Percentiles rank a stretch among this genome's conserved stretches.
Evolutionary conservation across 768 basidiomycete species (phyloP).

Genomic region (Hygrocybe punicea): DNA sequence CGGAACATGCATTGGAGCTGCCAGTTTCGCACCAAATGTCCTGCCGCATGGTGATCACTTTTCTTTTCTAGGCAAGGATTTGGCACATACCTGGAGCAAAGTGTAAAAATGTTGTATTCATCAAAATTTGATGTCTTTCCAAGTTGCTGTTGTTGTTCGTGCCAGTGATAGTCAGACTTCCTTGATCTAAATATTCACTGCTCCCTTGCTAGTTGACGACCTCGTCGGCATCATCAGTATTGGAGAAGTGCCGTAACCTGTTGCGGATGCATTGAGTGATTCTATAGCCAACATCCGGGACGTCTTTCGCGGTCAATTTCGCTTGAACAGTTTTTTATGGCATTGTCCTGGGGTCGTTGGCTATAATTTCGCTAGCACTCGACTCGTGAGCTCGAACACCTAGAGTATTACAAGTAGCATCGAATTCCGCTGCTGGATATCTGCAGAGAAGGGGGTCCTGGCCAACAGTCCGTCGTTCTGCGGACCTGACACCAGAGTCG

Average conservation of each 20-base stretch:
- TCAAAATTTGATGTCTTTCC: conserved; percentile 69
- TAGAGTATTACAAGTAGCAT: conserved; percentile 56
- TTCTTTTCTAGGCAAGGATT: conserved; percentile 10
- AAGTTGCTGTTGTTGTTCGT: conserved; percentile 30
- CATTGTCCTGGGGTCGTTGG: conserved; percentile 74
- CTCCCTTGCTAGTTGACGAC: neutral
- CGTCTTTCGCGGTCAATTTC: conserved; percentile 37
- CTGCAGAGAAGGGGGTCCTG: conserved; percentile 76
- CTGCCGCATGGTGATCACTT: conserved; percentile 74
- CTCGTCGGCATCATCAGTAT: neutral
- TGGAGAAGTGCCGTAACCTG: conserved; percentile 1
- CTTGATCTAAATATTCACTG: conserved; percentile 59
- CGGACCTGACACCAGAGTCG: conserved; percentile 38
- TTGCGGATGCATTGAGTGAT: conserved; percentile 6
- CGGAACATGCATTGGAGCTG: conserved; percentile 61
- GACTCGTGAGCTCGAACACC: conserved; percentile 45
- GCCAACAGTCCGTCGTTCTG: conserved; percentile 82
- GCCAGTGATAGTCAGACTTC: conserved; percentile 46
- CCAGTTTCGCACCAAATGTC: conserved; percentile 68
- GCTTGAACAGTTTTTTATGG: conserved; percentile 74
- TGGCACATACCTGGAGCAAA: conserved; percentile 67
- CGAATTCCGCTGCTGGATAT: conserved; percentile 64
- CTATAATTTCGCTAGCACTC: conserved; percentile 45
- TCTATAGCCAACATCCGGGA: conserved; percentile 21
- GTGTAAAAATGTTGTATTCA: conserved; percentile 93